phyloP scores from a whole-genome alignment of 2,329 filamentous ascomycete species.

The Raffaelea albimanens region DNA sequence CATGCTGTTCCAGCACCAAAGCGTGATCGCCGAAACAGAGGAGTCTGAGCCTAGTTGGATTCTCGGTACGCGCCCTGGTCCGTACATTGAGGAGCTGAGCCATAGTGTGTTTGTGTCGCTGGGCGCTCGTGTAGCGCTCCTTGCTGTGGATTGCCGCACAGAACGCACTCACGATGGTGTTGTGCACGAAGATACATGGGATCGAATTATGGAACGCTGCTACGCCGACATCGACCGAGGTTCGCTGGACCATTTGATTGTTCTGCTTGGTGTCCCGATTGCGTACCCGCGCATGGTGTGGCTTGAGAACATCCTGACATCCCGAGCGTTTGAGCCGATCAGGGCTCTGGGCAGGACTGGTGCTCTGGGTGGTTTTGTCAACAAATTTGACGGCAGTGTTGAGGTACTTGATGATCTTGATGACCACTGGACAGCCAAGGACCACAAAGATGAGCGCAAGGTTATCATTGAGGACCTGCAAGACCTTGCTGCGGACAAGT shows the following conservation, averaged over 20 bases:
- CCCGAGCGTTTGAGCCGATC: constrained; percentile 74
- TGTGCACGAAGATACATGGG: constrained; percentile 70
- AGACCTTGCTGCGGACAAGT: constrained; percentile 86
- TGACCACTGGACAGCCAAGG: constrained; percentile 95
- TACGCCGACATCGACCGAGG: constrained; percentile 74
- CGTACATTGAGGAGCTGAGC: constrained; percentile 81
- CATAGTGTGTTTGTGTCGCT: constrained; percentile 79
- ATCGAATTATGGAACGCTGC: constrained; percentile 76
- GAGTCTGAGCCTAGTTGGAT: constrained; percentile 85
- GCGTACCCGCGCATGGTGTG: constrained; percentile 71
- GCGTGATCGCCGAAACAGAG: constrained; percentile 69
- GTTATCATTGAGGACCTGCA: constrained; percentile 86
- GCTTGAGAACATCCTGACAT: constrained; percentile 70
- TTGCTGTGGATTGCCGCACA: constrained; percentile 85
- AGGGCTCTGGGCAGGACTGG: constrained; percentile 81
- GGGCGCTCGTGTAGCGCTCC: constrained; percentile 67
- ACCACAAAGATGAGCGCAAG: constrained; percentile 83
- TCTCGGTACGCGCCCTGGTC: constrained; percentile 67
- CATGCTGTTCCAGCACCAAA: constrained; percentile 96
- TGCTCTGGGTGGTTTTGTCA: constrained; percentile 69
- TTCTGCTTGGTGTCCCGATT: constrained; percentile 74
- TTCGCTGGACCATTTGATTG: constrained; percentile 80
- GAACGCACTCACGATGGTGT: constrained; percentile 81
- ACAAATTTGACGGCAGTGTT: constrained; percentile 83
- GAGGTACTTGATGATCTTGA: constrained; percentile 89